Evolutionary conservation across 2,329 filamentous ascomycete species (phyloP), one percentile per base, ranked within the genome.

Genomic region (Hirsutella rhossiliensis): DNA sequence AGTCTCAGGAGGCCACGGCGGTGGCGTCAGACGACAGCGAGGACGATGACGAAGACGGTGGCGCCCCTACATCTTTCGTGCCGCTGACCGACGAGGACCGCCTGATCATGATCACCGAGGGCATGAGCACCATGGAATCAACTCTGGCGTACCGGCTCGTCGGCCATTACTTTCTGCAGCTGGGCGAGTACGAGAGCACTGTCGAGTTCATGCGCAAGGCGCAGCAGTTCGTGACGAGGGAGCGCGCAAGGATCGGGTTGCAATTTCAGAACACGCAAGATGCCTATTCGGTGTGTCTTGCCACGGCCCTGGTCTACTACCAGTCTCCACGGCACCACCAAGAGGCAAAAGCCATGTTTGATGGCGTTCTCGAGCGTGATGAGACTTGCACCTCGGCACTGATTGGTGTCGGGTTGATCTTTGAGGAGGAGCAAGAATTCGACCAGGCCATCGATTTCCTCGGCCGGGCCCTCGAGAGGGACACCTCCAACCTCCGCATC

Each of bases 401-500:
- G 48, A 85, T 97, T 39, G 92, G 92, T 1, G 79, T 96, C 30
- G 94, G 92, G 1, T 65, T 97, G 20, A 90, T 98, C 36, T 82
- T 89, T 40, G 88, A 96, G 61, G 92, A 97, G 54, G 88, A 95
- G 51, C 84, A 95, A 55, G 84, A 97, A 49, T 96, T 86, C 54
- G 71, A 76, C 40, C 75, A 87, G 54, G 92, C 94, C 0, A 79
- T 89, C 34, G 76, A 83, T 27, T 96, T 94, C 55, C 66, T 98
- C 12, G 75, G 74, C 34, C 77, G 86, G 49, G 92, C 92, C 1
- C 61, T 94, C 23, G 61, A 80, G 50, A 77, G 84, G 20, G 87
- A 95, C 56, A 67, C 73, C 2, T 68, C 69, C 11, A 95, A 96
- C 52, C 69, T 88, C 18, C 82, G 81, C 28, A 82, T 98, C 38